Evolutionary conservation across 257 asterid species (phyloP).

Genomic region (Datura wrightii): DNA sequence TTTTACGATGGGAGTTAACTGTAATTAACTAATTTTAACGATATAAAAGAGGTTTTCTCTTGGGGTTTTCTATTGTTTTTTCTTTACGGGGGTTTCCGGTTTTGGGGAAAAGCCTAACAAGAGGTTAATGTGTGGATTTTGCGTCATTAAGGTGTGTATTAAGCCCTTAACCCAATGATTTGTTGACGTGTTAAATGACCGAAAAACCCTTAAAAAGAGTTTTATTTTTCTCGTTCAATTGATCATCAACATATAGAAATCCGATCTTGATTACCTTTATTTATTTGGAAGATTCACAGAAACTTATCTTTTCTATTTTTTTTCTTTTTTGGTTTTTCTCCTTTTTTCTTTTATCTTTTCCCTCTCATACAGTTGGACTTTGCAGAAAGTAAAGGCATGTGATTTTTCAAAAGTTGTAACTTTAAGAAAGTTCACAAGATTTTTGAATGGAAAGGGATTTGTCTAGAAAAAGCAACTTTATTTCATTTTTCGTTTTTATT

Average conservation of each 20-base stretch:
- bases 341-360: background rate
- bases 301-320: background rate
- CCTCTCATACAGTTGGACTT: background rate
- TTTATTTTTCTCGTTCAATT: background rate
- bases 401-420: background rate
- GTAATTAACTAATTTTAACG: conserved; percentile 30
- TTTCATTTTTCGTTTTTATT: background rate
- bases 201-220: background rate
- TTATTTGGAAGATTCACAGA: background rate
- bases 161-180: conserved; percentile 5
- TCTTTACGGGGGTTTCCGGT: background rate
- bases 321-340: background rate
- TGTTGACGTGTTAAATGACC: background rate
- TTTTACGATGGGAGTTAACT: background rate
- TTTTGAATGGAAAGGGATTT: background rate
- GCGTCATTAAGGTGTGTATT: background rate
- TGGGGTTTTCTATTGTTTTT: background rate
- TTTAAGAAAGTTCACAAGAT: background rate
- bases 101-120: background rate
- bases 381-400: conserved; percentile 20
- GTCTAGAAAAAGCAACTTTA: conserved; percentile 23
- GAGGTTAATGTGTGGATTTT: background rate
- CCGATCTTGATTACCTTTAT: background rate
- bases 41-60: background rate
- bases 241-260: background rate